Base-by-base conservation (phyloP, 169 alveolate genomes). In the Plasmodium chabaudi region DNA sequence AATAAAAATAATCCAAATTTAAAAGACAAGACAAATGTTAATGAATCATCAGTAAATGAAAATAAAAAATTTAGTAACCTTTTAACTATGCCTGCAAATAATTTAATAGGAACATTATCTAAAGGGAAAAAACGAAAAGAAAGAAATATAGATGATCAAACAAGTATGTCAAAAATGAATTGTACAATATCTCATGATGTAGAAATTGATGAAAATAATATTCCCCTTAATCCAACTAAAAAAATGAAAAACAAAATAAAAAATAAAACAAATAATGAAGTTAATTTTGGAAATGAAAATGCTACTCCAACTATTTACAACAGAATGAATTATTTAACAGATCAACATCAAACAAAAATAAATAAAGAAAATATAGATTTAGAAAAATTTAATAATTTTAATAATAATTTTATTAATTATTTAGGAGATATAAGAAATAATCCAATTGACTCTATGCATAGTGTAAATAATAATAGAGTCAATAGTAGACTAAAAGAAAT, bases 401-500 rank as follows among this genome's bases (percentile, higher is more conserved):
- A 70, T 87, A 82, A 55, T 60, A 70, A 47, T 72, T 87, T 23
- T 73, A 84, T 64, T 60, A 79, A 82, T 69, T 72, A 42, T 51
- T 49, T 72, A 70, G 75, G 75, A 51, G 92, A 82, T n/a, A 72
- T 70, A 46, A 25, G 94, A 89, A 44, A 49, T 88, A 44, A 91
- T 63, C 49, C 68, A 46, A 47, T 25, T 34, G 88, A 75, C 1
- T 39, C 75, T 5, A 51, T 75, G 25, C 27, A 51, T 15, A 63
- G 21, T n/a, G 72, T 27, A 15, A 75, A 75, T 49, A 75, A 61
- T 39, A 75, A 65, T 17, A 88, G 96, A 57, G 75, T 93, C 5
- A 87, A 87, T 69, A 89, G 94, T 53, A 61, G 96, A 3, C 90
- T 93, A 12, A 93, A 93, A 61, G 96, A 93, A 77, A 93, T 93